Percentiles rank a stretch among this genome's conserved stretches.
phyloP scores from a whole-genome alignment of 208 protist species.

The Porcisia deanei region DNA sequence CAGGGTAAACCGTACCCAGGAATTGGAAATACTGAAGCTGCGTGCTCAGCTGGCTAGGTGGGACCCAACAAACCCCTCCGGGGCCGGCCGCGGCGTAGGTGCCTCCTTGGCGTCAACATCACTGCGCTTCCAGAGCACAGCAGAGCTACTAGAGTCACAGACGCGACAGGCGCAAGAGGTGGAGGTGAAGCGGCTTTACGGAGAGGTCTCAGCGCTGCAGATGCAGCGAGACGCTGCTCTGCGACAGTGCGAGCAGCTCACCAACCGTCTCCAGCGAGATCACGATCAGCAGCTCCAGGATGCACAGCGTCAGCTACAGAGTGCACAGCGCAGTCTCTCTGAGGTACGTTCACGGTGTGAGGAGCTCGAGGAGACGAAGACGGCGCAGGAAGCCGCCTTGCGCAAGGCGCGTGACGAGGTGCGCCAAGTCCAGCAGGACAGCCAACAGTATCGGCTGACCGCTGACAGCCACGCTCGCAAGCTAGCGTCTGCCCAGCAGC shows the following conservation, averaged over 20 bases:
- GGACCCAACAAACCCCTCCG: conserved; percentile 36
- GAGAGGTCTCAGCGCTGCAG: conserved; percentile 58
- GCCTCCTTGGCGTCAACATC: not conserved
- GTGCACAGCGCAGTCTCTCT: conserved; percentile 30
- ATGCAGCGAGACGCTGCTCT: conserved; percentile 72
- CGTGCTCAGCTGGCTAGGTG: conserved; percentile 70
- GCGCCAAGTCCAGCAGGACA: conserved; percentile 26
- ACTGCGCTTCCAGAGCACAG: conserved; percentile 32
- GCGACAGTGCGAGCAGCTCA: conserved; percentile 72
- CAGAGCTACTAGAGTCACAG: conserved; percentile 71
- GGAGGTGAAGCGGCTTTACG: conserved; percentile 78
- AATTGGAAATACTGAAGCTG: conserved; percentile 68
- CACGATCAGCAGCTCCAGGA: conserved; percentile 44
- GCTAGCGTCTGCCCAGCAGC: conserved; percentile 33
- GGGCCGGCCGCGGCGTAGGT: conserved; percentile 14
- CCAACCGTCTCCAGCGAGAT: conserved; percentile 45
- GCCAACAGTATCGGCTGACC: conserved; percentile 21
- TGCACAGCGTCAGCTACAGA: conserved; percentile 34
- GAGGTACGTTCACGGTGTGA: conserved; percentile 27
- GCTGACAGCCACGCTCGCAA: conserved; percentile 22
- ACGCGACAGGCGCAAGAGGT: conserved; percentile 64
- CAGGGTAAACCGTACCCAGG: conserved; percentile 52
- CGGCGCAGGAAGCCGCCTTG: conserved; percentile 18
- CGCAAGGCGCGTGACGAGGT: conserved; percentile 30
- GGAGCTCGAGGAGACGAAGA: conserved; percentile 26